Percentiles rank a stretch among this genome's conserved stretches.
These are phyloP conservation scores for Xylaria arbuscula DNA, from an alignment of 2,329 filamentous ascomycete species.

Conservation along the genomic window DNA sequence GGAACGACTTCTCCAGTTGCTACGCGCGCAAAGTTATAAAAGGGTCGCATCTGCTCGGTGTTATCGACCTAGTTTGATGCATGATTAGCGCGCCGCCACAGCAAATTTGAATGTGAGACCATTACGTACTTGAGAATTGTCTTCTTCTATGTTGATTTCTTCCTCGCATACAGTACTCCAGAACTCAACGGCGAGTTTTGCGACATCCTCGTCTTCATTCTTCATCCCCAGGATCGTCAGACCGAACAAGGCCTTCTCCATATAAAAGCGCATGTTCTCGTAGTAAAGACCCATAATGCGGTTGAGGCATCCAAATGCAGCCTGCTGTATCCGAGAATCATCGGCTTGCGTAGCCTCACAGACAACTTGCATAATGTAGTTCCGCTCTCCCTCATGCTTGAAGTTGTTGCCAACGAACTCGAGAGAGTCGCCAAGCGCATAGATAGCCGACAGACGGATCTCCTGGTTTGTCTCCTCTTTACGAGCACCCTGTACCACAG, in stretches of 20 bases:
- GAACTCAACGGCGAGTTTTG: conserved; percentile 98
- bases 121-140: conserved; percentile 79
- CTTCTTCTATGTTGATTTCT: conserved; percentile 97
- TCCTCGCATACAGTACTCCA: conserved; percentile 99
- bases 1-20: conserved; percentile 95
- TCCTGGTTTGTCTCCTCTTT: conserved; percentile 95
- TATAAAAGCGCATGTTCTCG: conserved; percentile 99
- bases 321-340: conserved; percentile 91
- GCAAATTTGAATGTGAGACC: background rate
- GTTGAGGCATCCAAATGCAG: conserved; percentile 96
- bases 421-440: conserved; percentile 92
- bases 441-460: conserved; percentile 91
- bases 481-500: conserved; percentile 95
- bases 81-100: conserved; percentile 24
- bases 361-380: conserved; percentile 99
- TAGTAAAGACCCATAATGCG: conserved; percentile 99
- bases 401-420: conserved; percentile 99
- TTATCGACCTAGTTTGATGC: conserved; percentile 68
- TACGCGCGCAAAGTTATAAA: conserved; percentile 95
- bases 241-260: conserved; percentile 99
- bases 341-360: conserved; percentile 97
- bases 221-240: conserved; percentile 99
- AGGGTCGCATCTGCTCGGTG: conserved; percentile 85
- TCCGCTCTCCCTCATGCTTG: conserved; percentile 97
- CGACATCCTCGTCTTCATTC: conserved; percentile 95